phyloP scores from a whole-genome alignment of 2,329 filamentous ascomycete genomes.

The Rhynchosporium agropyri region DNA sequence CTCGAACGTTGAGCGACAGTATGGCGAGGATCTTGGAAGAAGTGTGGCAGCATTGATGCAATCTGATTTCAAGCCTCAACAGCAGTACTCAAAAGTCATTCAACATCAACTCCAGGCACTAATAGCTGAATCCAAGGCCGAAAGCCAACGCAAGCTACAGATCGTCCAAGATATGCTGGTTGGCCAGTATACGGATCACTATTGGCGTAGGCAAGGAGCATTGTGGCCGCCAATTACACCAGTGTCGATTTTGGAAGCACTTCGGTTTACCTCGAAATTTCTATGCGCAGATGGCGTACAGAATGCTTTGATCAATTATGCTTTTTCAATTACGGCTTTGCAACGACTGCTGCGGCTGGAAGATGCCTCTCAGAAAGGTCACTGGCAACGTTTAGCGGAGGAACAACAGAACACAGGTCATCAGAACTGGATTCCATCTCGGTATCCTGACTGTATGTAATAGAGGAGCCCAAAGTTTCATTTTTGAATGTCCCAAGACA shows the following conservation, averaged over 20 bases:
- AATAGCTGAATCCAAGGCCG: not conserved
- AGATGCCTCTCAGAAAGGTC: constrained; percentile 42
- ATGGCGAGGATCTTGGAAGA: constrained; percentile 44
- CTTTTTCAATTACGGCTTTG: constrained; percentile 44
- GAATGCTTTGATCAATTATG: constrained; percentile 46
- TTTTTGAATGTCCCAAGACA: no score
- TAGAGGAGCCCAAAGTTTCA: no score
- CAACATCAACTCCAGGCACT: not conserved
- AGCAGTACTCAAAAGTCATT: not conserved
- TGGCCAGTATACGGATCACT: not conserved
- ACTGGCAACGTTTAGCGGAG: constrained; percentile 41
- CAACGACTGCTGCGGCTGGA: constrained; percentile 50
- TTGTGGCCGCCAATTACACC: constrained; percentile 49
- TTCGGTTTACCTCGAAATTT: constrained; percentile 43
- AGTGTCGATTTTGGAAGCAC: constrained; percentile 47
- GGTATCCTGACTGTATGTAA: constrained; percentile 54
- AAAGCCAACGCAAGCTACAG: not conserved
- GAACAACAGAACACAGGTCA: constrained; percentile 49
- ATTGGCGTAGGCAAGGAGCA: constrained; percentile 46
- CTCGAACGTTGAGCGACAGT: constrained; percentile 44
- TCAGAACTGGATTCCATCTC: constrained; percentile 40
- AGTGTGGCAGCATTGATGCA: constrained; percentile 42
- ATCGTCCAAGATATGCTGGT: not conserved
- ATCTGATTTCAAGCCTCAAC: not conserved
- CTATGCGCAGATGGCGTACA: constrained; percentile 44